A percentile compares a stretch with the other conserved stretches of the same genome.
Evolutionary conservation across 1,139 yeast genomes (phyloP).

Genomic region (Suhomyces terraborum): DNA sequence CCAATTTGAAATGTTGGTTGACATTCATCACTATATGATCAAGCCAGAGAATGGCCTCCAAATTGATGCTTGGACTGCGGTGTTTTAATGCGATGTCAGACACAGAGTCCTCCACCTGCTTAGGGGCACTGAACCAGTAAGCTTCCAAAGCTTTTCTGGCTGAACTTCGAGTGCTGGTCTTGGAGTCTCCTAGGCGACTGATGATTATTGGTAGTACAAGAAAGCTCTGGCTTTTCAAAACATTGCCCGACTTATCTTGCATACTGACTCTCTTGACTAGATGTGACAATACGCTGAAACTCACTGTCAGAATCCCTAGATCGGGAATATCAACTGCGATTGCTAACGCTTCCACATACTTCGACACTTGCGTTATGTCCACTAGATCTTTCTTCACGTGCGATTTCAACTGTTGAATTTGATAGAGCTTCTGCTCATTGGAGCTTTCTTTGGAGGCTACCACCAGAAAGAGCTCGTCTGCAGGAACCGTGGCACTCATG

Average conservation of each 20-base stretch:
- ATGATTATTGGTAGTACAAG: slow-evolving; percentile 60
- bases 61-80: slow-evolving; percentile 40
- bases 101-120: slow-evolving; percentile 52
- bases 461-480: slow-evolving; percentile 28
- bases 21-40: slow-evolving; percentile 32
- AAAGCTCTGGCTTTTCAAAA: slow-evolving; percentile 51
- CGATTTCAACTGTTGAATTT: slow-evolving; percentile 57
- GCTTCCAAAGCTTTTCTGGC: slow-evolving; percentile 63
- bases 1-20: slow-evolving; percentile 37
- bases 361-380: slow-evolving; percentile 52
- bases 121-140: slow-evolving; percentile 66
- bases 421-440: slow-evolving; percentile 34
- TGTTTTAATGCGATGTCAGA: slow-evolving; percentile 54
- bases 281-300: slow-evolving; percentile 74
- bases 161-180: slow-evolving; percentile 43
- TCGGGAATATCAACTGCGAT: slow-evolving; percentile 47
- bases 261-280: slow-evolving; percentile 73
- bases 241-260: slow-evolving; percentile 56
- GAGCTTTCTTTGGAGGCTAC: slow-evolving; percentile 24
- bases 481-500: slow-evolving; percentile 20
- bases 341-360: slow-evolving; percentile 59
- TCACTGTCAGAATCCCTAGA: slow-evolving; percentile 43
- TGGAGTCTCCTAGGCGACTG: slow-evolving; percentile 52
- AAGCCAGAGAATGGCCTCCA: slow-evolving; percentile 44
- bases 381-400: slow-evolving; percentile 70